phyloP scores from a whole-genome alignment of 331 rosid species.

The Prunus yedoensis region DNA sequence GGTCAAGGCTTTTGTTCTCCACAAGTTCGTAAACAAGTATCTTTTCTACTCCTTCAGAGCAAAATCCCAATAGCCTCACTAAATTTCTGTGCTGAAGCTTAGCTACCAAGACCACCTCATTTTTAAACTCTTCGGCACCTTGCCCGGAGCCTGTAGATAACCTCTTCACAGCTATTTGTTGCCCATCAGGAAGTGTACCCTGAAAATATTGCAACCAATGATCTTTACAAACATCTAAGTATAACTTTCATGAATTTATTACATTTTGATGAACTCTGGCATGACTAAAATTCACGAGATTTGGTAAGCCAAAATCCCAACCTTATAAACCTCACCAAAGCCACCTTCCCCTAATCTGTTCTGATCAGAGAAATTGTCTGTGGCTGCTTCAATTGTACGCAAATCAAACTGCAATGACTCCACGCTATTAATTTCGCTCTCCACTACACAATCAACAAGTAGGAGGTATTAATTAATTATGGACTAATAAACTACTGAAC shows the following conservation, averaged over 20 bases:
- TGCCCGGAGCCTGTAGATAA: too few species aligned
- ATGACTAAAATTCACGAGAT: neutral
- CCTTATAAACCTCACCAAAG: conserved; percentile 44
- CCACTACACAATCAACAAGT: neutral
- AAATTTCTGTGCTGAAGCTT: too few species aligned
- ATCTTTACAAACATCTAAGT: neutral
- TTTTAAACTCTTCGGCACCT: too few species aligned
- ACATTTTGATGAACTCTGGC: neutral
- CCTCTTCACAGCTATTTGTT: too few species aligned
- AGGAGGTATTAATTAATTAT: neutral
- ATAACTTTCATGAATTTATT: neutral
- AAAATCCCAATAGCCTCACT: too few species aligned
- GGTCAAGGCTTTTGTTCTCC: too few species aligned
- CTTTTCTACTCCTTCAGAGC: too few species aligned
- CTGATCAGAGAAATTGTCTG: conserved; percentile 24
- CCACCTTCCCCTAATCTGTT: conserved; percentile 46
- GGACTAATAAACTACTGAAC: neutral
- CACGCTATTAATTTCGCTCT: conserved; percentile 8
- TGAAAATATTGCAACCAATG: neutral
- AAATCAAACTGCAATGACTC: conserved; percentile 44
- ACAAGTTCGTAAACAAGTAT: too few species aligned
- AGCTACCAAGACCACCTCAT: too few species aligned
- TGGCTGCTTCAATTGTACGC: conserved; percentile 31
- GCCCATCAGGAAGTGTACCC: too few species aligned
- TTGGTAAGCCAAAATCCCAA: neutral